Percentiles rank a stretch among this genome's conserved stretches.
These are phyloP conservation scores for Pythium aquatile DNA, from an alignment of 352 stramenopile genomes.

Conservation along the genomic window DNA sequence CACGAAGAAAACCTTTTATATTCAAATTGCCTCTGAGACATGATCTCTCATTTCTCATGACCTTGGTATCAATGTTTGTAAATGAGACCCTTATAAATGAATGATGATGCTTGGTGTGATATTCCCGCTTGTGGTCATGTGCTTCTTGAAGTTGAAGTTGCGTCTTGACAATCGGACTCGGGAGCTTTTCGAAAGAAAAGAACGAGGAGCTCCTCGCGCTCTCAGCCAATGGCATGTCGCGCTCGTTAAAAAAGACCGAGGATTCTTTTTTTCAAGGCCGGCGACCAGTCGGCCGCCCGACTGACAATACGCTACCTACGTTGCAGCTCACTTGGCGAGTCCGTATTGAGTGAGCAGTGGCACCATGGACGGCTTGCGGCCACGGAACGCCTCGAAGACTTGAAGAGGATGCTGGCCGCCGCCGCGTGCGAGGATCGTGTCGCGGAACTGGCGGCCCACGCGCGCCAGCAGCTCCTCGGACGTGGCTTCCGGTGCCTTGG, in stretches of 20 bases:
- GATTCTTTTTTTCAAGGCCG: slow-evolving; percentile 8
- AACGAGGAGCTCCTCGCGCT: slow-evolving; percentile 8
- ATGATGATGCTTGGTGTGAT: slow-evolving; percentile 13
- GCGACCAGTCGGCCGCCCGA: not conserved
- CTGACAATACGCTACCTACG: not conserved
- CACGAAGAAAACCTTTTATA: not conserved
- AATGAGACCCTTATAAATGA: not conserved
- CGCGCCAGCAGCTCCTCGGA: slow-evolving; percentile 42
- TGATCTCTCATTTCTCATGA: slow-evolving; percentile 7
- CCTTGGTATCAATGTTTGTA: not conserved
- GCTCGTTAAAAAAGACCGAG: slow-evolving; percentile 26
- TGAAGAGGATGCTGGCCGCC: slow-evolving; percentile 87
- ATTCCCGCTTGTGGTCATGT: not conserved
- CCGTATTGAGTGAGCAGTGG: slow-evolving; percentile 95
- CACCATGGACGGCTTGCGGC: slow-evolving; percentile 91
- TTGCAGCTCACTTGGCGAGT: slow-evolving; percentile 20
- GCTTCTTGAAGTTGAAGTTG: slow-evolving; percentile 37
- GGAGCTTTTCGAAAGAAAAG: slow-evolving; percentile 27
- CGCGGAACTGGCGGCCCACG: slow-evolving; percentile 91
- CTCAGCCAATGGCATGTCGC: slow-evolving; percentile 17
- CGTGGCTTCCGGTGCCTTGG: slow-evolving; percentile 45
- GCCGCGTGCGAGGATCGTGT: slow-evolving; percentile 91
- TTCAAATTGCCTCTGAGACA: slow-evolving; percentile 15
- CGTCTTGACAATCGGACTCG: slow-evolving; percentile 27
- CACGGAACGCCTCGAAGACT: slow-evolving; percentile 96